phyloP scores from a whole-genome alignment of 2,329 filamentous ascomycete genomes.

The Capronia americana region DNA sequence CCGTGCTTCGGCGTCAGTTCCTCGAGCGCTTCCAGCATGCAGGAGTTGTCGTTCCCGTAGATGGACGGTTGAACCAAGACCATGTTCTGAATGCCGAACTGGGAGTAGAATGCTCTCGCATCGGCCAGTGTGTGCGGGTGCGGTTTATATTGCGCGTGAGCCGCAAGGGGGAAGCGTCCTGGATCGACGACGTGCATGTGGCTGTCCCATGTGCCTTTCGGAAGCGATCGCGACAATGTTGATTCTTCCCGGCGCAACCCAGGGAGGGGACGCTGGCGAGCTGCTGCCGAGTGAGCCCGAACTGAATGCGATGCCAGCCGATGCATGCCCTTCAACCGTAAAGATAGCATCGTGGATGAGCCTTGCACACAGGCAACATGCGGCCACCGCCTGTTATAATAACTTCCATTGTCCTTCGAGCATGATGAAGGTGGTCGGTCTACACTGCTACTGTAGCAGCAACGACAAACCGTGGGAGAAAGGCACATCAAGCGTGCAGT shows the following conservation, averaged over 20 bases:
- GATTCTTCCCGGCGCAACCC: not conserved
- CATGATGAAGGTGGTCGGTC: not conserved
- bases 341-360: not conserved
- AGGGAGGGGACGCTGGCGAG: not conserved
- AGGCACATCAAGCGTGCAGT: not conserved
- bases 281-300: not conserved
- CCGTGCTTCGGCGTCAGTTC: slow-evolving; percentile 53
- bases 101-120: slow-evolving; percentile 59
- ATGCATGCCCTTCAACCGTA: not conserved
- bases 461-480: not conserved
- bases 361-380: not conserved
- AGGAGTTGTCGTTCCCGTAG: slow-evolving; percentile 67
- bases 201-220: slow-evolving; percentile 62
- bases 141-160: slow-evolving; percentile 60
- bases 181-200: slow-evolving; percentile 70
- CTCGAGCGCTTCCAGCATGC: slow-evolving; percentile 61
- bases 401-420: not conserved
- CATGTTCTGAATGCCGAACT: slow-evolving; percentile 60
- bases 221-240: slow-evolving; percentile 39
- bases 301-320: not conserved
- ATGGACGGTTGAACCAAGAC: slow-evolving; percentile 68
- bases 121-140: slow-evolving; percentile 57
- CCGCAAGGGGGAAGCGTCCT: slow-evolving; percentile 55
- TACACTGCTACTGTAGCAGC: not conserved
- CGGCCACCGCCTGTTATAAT: not conserved